Percentiles rank a stretch among this genome's conserved stretches.
phyloP scores from a whole-genome alignment of 345 rosid genomes.

The Syzygium aqueum region DNA sequence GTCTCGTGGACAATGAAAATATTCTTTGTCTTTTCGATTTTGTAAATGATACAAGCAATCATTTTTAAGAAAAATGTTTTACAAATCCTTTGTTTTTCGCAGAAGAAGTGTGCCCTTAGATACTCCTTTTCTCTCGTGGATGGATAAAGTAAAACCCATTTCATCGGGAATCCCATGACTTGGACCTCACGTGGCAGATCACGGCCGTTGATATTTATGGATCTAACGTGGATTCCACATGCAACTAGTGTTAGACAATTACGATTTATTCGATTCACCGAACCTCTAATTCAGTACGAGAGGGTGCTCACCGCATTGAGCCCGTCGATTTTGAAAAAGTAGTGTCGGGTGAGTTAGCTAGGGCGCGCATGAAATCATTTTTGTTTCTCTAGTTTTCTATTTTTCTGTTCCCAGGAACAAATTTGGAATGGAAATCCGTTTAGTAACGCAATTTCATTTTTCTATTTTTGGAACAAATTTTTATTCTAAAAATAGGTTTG shows the following conservation, averaged over 20 bases:
- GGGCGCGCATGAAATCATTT: too few relatives aligned
- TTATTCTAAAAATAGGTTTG: too few relatives aligned
- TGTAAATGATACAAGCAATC: not conserved
- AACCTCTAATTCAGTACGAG: not conserved
- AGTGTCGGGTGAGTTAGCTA: too few relatives aligned
- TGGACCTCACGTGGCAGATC: accelerated
- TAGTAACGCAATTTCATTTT: too few relatives aligned
- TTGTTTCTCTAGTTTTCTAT: too few relatives aligned
- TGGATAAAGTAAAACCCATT: not conserved
- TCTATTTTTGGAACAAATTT: too few relatives aligned
- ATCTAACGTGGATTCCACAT: not conserved
- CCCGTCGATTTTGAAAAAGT: not conserved
- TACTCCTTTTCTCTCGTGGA: not conserved
- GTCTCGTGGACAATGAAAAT: accelerated
- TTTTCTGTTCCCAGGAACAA: too few relatives aligned
- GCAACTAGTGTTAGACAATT: not conserved
- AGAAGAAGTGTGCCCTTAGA: not conserved
- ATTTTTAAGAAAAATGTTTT: too few relatives aligned
- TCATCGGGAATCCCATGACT: not conserved
- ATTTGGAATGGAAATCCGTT: too few relatives aligned
- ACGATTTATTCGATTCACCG: not conserved
- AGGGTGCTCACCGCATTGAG: not conserved
- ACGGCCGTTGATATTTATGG: not conserved
- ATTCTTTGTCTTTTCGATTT: accelerated
- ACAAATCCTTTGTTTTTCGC: too few relatives aligned